Base-by-base conservation (phyloP, 805 yeast genomes). In the Sugiyamaella marilandica region DNA sequence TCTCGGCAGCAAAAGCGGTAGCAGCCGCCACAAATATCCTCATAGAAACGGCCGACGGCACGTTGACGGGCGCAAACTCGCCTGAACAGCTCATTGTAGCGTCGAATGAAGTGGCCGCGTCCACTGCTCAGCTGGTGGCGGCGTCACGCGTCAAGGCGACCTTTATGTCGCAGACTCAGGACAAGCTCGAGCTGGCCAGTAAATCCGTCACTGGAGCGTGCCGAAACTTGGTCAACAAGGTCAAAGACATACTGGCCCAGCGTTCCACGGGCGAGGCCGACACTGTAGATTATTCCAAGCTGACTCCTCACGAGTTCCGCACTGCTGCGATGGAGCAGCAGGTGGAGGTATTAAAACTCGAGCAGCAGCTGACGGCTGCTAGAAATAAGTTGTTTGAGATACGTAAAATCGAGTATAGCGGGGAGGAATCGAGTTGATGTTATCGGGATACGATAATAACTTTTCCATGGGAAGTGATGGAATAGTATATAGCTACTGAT, bases 241-340 rank as follows among this genome's bases (percentile, higher is more conserved):
- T 89, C 1, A 87, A 85, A 70, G 72, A 71, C 7, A 75, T 85
- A 49, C 64, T 85, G 51, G 68, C 73, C 58, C 65, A 63, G 57
- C 62, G 36, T 72, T 70, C 41, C 39, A 50, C 59, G 33, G 75
- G 72, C 5, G 70, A 73, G 24, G 69, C 62, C n/a, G 65, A 62
- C 24, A 74, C 73, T 34, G 70, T 83, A 52, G 95, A 90, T 66
- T 85, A 83, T 64, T 74, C 86, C 19, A 79, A 77, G 62, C 69
- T 87, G 52, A 75, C 87, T 8, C 78, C 86, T 31, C 87, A 86
- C 65, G 95, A 88, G 67, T 88, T 87, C 61, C 86, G 85, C 68
- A 85, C 95, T 0, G 79, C 81, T 19, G 94, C 90, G 62, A 87
- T 89, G 95, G 95, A 88, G 65, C 96, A 88, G 68, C 97, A 89